Evolutionary conservation across 495 filamentous ascomycete species (phyloP).

Genomic region (Hypoxylon rickii): DNA sequence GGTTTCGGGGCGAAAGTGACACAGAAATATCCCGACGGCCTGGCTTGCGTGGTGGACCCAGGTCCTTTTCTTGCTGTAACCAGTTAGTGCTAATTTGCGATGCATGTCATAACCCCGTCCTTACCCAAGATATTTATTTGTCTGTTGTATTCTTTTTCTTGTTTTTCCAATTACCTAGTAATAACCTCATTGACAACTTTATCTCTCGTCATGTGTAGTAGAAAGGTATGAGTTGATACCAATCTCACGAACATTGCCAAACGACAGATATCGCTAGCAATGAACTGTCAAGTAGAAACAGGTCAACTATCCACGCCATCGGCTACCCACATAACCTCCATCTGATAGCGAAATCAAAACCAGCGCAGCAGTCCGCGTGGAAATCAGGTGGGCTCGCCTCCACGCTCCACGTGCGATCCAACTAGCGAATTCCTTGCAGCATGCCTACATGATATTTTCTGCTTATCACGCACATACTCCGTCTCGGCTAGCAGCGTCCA

Average conservation of each 20-base stretch:
- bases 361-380: constrained; percentile 8
- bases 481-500: constrained; percentile 25
- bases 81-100: constrained; percentile 7
- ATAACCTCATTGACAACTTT: too few relatives aligned
- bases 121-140: neutral
- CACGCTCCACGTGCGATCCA: constrained; percentile 18
- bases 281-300: too few relatives aligned
- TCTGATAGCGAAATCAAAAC: too few relatives aligned
- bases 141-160: too few relatives aligned
- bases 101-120: neutral
- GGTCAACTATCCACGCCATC: too few relatives aligned
- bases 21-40: constrained; percentile 34
- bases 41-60: constrained; percentile 12
- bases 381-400: constrained; percentile 8
- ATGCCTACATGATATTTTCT: neutral
- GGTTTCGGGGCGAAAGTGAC: constrained; percentile 22
- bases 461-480: constrained; percentile 1
- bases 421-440: constrained; percentile 24
- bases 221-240: too few relatives aligned
- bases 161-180: too few relatives aligned
- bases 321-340: too few relatives aligned
- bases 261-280: too few relatives aligned
- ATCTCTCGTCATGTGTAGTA: too few relatives aligned
- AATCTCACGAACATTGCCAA: too few relatives aligned
- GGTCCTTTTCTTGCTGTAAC: constrained; percentile 4